These are phyloP conservation scores for Dictyostelium brefeldianum DNA, from an alignment of 78 protist genomes.

Conservation along the genomic window DNA sequence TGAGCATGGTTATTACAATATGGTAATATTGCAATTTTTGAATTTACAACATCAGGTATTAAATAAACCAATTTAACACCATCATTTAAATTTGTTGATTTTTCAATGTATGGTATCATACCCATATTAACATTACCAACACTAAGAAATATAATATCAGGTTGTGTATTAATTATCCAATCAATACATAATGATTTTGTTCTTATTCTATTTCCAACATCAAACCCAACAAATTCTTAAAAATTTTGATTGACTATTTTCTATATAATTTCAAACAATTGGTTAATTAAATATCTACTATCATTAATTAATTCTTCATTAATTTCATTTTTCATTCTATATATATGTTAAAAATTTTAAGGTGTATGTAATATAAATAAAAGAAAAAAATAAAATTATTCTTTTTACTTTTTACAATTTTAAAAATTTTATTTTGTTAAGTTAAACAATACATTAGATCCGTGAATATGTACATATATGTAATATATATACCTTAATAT, in stretches of 20 bases:
- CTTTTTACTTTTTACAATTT: too few relatives aligned
- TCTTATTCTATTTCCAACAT: constrained; percentile 27
- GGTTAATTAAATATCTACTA: neutral
- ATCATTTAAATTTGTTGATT: neutral
- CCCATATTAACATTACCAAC: constrained; percentile 46
- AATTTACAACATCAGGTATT: constrained; percentile 11
- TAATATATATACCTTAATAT: too few relatives aligned
- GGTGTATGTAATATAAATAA: too few relatives aligned
- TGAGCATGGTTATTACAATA: neutral
- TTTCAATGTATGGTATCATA: neutral
- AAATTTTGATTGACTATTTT: neutral
- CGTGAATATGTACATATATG: too few relatives aligned
- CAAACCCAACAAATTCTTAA: constrained; percentile 42
- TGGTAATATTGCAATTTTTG: neutral
- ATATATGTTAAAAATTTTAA: too few relatives aligned
- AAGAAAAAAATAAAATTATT: too few relatives aligned
- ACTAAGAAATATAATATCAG: constrained; percentile 6
- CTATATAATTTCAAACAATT: neutral
- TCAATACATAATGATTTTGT: constrained; percentile 1
- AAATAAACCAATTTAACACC: constrained; percentile 5
- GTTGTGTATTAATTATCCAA: neutral
- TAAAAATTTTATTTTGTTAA: too few relatives aligned
- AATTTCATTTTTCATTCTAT: too few relatives aligned
- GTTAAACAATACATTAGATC: too few relatives aligned
- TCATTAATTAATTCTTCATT: too few relatives aligned